A percentile compares a stretch with the other conserved stretches of the same genome.
phyloP scores from a whole-genome alignment of 805 yeast genomes.

The Yamadazyma kitorensis region DNA sequence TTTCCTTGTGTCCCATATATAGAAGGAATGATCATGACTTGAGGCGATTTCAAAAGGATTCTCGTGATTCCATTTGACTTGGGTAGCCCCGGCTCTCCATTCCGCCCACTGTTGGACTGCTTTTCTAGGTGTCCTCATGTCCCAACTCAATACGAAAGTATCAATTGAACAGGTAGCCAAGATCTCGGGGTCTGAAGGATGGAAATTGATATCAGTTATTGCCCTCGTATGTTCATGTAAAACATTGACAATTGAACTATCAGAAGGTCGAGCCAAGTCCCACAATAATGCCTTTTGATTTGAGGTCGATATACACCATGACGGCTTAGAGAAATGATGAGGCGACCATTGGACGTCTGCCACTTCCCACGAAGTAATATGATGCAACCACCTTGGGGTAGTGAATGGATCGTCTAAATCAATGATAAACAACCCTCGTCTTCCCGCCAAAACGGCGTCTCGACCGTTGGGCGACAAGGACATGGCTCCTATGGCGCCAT shows the following conservation, averaged over 20 bases:
- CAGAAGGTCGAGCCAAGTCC: slow-evolving; percentile 75
- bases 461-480: slow-evolving; percentile 86
- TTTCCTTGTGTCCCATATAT: slow-evolving; percentile 85
- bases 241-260: slow-evolving; percentile 77
- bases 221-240: slow-evolving; percentile 91
- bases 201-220: slow-evolving; percentile 93
- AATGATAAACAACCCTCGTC: slow-evolving; percentile 79
- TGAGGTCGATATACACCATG: slow-evolving; percentile 91
- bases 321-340: slow-evolving; percentile 68
- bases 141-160: slow-evolving; percentile 87
- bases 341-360: slow-evolving; percentile 99
- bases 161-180: slow-evolving; percentile 94
- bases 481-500: slow-evolving; percentile 90
- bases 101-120: slow-evolving; percentile 85
- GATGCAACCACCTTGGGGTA: slow-evolving; percentile 92
- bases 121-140: slow-evolving; percentile 70
- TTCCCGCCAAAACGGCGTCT: slow-evolving; percentile 88
- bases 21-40: slow-evolving; percentile 76
- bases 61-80: slow-evolving; percentile 86
- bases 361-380: slow-evolving; percentile 94
- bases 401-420: slow-evolving; percentile 94
- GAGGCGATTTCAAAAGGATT: slow-evolving; percentile 80
- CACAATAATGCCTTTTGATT: slow-evolving; percentile 95
- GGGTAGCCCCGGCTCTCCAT: slow-evolving; percentile 93
- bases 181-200: slow-evolving; percentile 79